These are phyloP conservation scores for Cryphonectria carpinicola DNA, from an alignment of 2,329 filamentous ascomycete species.

Conservation along the genomic window DNA sequence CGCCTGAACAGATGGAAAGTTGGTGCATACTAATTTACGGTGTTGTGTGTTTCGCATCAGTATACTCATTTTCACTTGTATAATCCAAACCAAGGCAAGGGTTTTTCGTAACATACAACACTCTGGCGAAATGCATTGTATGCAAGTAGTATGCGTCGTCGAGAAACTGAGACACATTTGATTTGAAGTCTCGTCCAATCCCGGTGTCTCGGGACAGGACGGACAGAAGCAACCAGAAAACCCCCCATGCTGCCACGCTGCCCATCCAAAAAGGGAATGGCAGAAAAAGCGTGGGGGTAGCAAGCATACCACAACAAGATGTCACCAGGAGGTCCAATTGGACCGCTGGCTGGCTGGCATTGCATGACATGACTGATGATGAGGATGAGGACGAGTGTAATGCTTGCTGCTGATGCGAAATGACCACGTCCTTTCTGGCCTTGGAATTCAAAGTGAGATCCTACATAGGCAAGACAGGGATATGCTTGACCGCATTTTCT, in stretches of 20 bases:
- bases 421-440: not conserved
- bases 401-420: not conserved
- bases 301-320: not conserved
- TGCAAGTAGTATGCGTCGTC: not conserved
- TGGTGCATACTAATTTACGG: not conserved
- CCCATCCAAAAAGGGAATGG: not conserved
- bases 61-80: not conserved
- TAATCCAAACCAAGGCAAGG: not conserved
- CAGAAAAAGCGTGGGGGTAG: not conserved
- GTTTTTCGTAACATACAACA: not conserved
- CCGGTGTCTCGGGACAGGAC: not conserved
- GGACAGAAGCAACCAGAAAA: not conserved
- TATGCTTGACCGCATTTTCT: slow-evolving; percentile 20
- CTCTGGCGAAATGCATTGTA: not conserved
- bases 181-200: not conserved
- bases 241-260: not conserved
- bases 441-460: not conserved
- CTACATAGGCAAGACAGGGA: not conserved
- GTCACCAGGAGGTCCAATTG: not conserved
- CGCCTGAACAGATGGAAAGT: not conserved
- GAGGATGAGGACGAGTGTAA: not conserved
- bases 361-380: not conserved
- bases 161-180: not conserved
- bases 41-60: not conserved
- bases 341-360: not conserved